A percentile compares a stretch with the other conserved stretches of the same genome.
Evolutionary conservation across 1,284 basidiomycete genomes (phyloP).

Genomic region (Cryptococcus hybrid): DNA sequence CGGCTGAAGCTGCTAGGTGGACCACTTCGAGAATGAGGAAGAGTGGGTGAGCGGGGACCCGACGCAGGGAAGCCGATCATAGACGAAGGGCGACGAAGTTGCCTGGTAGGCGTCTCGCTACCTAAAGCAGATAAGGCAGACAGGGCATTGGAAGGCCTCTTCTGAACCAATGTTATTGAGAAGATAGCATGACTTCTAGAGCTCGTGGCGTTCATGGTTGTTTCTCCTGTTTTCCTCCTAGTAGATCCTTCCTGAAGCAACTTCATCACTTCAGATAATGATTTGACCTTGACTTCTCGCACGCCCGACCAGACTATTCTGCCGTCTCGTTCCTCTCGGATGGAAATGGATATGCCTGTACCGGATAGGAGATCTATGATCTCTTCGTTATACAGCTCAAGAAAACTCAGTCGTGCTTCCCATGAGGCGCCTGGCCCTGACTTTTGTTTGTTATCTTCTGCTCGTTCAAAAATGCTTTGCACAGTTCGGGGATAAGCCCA

Average conservation of each 20-base stretch:
- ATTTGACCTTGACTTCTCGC: slow-evolving; percentile 82
- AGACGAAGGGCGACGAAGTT: slow-evolving; percentile 29
- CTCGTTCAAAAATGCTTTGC: slow-evolving; percentile 79
- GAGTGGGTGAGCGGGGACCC: slow-evolving; percentile 18
- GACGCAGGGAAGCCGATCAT: slow-evolving; percentile 23
- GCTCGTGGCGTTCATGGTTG: slow-evolving; percentile 97
- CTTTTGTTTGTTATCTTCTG: slow-evolving; percentile 71
- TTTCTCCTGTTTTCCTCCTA: slow-evolving; percentile 91
- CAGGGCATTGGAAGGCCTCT: slow-evolving; percentile 23
- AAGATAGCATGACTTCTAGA: slow-evolving; percentile 99
- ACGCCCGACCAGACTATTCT: slow-evolving; percentile 97
- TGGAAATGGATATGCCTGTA: slow-evolving; percentile 78
- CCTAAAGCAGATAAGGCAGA: slow-evolving; percentile 2
- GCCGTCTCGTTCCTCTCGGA: slow-evolving; percentile 94
- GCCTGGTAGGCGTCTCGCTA: slow-evolving; percentile 24
- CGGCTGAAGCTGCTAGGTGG: slow-evolving; percentile 37
- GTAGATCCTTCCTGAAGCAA: slow-evolving; percentile 82
- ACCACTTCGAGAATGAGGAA: slow-evolving; percentile 9
- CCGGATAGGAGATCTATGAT: slow-evolving; percentile 81
- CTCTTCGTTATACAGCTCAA: slow-evolving; percentile 99
- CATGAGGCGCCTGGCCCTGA: slow-evolving; percentile 65
- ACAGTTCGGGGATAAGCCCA: slow-evolving; percentile 93
- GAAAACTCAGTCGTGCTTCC: slow-evolving; percentile 64
- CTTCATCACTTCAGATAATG: slow-evolving; percentile 85
- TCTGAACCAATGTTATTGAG: slow-evolving; percentile 86